Evolutionary conservation across 2,329 filamentous ascomycete species (phyloP).

Genomic region (Microsporum audouinii): DNA sequence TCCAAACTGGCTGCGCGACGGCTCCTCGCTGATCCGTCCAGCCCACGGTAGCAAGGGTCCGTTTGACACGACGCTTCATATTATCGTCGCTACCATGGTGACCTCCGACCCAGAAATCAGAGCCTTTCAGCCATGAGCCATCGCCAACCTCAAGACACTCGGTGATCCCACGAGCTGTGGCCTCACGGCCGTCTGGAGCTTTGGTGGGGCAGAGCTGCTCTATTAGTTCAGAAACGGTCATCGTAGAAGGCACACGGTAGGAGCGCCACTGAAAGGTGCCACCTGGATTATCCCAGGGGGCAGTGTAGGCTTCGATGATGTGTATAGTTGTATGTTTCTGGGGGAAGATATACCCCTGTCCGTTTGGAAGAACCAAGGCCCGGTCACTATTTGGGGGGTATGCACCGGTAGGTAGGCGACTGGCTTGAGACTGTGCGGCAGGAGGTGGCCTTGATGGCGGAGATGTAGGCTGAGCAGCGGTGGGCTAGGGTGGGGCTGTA

Average conservation of each 20-base stretch:
- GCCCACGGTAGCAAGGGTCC: slow-evolving; percentile 45
- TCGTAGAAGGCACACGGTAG: slow-evolving; percentile 43
- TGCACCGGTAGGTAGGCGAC: slow-evolving; percentile 37
- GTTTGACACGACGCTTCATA: slow-evolving; percentile 36
- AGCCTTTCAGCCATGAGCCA: slow-evolving; percentile 49
- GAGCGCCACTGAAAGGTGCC: slow-evolving; percentile 38
- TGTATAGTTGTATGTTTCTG: slow-evolving; percentile 49
- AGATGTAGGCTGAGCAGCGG: slow-evolving; percentile 11
- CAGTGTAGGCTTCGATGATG: slow-evolving; percentile 39
- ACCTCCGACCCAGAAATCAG: slow-evolving; percentile 39
- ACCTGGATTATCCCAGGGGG: slow-evolving; percentile 26
- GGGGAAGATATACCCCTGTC: slow-evolving; percentile 53
- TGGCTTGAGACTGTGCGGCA: slow-evolving; percentile 29
- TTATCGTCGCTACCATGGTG: slow-evolving; percentile 9
- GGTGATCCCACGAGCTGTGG: slow-evolving; percentile 41
- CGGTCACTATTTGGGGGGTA: slow-evolving; percentile 42
- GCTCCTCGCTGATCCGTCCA: slow-evolving; percentile 40
- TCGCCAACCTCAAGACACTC: slow-evolving; percentile 45
- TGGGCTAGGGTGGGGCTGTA: slow-evolving; percentile 8
- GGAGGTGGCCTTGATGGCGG: slow-evolving; percentile 21
- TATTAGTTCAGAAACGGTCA: slow-evolving; percentile 47
- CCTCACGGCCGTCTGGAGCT: slow-evolving; percentile 16
- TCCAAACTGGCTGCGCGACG: slow-evolving; percentile 17
- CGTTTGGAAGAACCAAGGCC: slow-evolving; percentile 37
- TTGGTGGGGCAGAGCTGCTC: slow-evolving; percentile 49